phyloP scores from a whole-genome alignment of 208 protist genomes.

The Acanthamoeba royreba region DNA sequence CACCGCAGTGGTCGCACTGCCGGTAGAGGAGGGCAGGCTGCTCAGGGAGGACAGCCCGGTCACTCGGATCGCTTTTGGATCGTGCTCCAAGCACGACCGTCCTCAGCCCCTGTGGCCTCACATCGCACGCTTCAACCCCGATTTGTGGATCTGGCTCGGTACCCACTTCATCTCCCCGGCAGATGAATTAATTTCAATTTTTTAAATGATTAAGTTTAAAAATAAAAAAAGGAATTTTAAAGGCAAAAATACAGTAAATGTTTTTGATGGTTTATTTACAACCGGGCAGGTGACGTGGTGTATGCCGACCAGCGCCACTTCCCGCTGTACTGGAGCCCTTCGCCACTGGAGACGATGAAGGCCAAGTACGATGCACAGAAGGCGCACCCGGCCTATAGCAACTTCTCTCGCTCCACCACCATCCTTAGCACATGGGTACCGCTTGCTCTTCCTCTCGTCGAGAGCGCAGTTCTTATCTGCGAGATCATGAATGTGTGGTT shows the following conservation, averaged over 20 bases:
- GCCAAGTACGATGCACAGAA: slow-evolving; percentile 10
- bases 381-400: neutral
- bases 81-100: neutral
- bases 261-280: neutral
- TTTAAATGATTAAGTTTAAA: neutral
- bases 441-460: too few species aligned
- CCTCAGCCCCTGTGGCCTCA: neutral
- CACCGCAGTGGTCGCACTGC: neutral
- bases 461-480: too few species aligned
- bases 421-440: neutral
- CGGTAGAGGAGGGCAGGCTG: neutral
- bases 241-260: too few species aligned
- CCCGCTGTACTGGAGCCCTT: neutral
- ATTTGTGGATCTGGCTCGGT: slow-evolving; percentile 10
- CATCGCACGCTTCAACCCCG: neutral
- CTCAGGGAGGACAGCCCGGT: too few species aligned
- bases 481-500: too few species aligned
- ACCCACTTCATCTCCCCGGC: neutral
- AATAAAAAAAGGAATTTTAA: neutral
- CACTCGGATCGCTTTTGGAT: neutral
- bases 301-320: neutral
- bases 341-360: neutral
- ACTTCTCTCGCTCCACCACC: neutral
- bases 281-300: neutral
- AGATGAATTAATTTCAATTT: neutral